Evolutionary conservation across 345 rosid genomes (phyloP).

Genomic region (Arabis alpina): DNA sequence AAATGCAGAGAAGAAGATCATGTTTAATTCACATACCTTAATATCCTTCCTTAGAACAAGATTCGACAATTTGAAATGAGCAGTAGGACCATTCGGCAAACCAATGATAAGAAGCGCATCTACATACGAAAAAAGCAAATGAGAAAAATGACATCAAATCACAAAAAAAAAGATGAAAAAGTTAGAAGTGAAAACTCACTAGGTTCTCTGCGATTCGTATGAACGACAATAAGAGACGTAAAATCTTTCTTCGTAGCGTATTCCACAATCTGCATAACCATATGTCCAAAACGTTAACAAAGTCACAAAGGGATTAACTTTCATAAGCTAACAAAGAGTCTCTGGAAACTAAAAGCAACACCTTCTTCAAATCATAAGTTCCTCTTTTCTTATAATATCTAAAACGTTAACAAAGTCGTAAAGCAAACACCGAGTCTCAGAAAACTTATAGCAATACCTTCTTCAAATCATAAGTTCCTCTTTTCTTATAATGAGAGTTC

Average conservation of each 20-base stretch:
- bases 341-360: conserved; percentile 28
- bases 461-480: conserved; percentile 95
- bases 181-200: conserved; percentile 50
- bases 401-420: too few species aligned
- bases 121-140: conserved; percentile 37
- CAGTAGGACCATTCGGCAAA: conserved; percentile 94
- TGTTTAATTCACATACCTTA: conserved; percentile 54
- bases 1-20: background rate
- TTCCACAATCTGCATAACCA: conserved; percentile 68
- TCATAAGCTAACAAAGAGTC: too few species aligned
- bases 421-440: too few species aligned
- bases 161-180: background rate
- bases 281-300: background rate
- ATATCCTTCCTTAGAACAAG: conserved; percentile 87
- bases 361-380: conserved; percentile 94
- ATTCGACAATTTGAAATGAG: conserved; percentile 87
- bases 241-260: conserved; percentile 84
- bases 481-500: conserved; percentile 72
- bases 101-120: conserved; percentile 85
- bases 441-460: conserved; percentile 54
- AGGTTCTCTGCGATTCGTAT: conserved; percentile 88
- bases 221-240: conserved; percentile 81
- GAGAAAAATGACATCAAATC: background rate
- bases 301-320: background rate
- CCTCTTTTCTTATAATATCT: conserved; percentile 83